A percentile compares a stretch with the other conserved stretches of the same genome.
Conservation (phyloP, 2,329 filamentous ascomycete species). For the Dothistroma pini region DNA sequence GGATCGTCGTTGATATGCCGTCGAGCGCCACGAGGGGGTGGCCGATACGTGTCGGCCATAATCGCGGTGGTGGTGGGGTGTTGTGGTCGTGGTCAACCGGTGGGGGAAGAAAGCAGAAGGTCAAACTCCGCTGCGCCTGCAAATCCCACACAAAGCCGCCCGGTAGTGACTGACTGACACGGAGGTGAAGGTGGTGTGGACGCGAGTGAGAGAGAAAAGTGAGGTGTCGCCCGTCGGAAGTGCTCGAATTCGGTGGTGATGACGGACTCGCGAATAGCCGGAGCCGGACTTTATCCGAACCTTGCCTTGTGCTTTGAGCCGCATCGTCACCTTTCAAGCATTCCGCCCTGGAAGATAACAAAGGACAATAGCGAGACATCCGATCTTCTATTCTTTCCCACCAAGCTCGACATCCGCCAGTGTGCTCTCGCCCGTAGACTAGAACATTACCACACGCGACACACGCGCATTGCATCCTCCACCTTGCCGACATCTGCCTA, state of each 20-base stretch:
- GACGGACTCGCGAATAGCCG: background rate
- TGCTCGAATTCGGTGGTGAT: background rate
- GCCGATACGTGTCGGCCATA: slow-evolving; percentile 16
- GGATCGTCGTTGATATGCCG: slow-evolving; percentile 1
- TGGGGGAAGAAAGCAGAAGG: background rate
- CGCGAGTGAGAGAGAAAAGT: background rate
- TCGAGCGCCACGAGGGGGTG: background rate
- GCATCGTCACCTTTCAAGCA: background rate
- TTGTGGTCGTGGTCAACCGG: background rate
- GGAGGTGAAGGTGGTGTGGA: background rate
- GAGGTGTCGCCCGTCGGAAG: too few species aligned
- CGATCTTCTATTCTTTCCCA: background rate
- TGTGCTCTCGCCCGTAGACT: background rate
- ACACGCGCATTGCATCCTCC: background rate
- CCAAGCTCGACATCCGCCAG: background rate
- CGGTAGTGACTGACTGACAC: background rate
- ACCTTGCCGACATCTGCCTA: background rate
- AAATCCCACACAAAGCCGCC: background rate
- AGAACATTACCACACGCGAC: background rate
- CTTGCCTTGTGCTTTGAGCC: background rate
- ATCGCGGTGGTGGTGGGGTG: background rate
- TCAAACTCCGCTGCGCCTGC: background rate
- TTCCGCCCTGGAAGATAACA: background rate
- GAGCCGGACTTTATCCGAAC: background rate
- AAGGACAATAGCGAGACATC: background rate